Evolutionary conservation across 2,329 filamentous ascomycete species (phyloP), one percentile per base, ranked within the genome.

Genomic region (Xylariaceae sp.): DNA sequence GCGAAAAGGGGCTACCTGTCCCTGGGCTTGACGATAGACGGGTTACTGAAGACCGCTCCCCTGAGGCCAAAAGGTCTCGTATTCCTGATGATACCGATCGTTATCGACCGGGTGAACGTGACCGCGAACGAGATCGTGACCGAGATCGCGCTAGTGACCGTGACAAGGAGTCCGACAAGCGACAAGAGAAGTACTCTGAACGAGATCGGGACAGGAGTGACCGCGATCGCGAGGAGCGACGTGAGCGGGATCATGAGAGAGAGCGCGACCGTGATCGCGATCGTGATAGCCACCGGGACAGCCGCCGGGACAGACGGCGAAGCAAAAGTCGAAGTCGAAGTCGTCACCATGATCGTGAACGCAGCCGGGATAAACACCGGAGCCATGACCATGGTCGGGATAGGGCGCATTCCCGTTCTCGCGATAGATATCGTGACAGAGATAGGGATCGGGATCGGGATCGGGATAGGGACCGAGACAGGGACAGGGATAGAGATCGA

Each of bases 21-120:
- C 82, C 82, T 0, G 80, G 82, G n/a, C 74, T 83, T n/a, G 80
- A 83, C 56, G 82, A 83, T 64, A 78, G 76, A 63, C 75, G 74
- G 62, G 76, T 73, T 54, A 69, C 72, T 4, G 77, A 75, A 15
- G 79, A 80, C 23, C 72, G 74, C 15, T 78, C 76, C 6, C 76
- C 76, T 0, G 77, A 79, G 34, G 59, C 73, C 11, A 78, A 75
- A 72, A 65, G 69, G 45, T 53, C 66, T 53, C 72, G 73, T 30
- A 73, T 72, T 5, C 66, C 70, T 0, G 74, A 77, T 9, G 74
- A 79, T 56, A 75, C 78, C 56, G 80, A 82, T 66, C 75, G 78
- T 18, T 81, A 81, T 62, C 75, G 76, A 54, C 78, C 78, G 23
- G 71, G 70, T 58, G 78, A 75, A 35, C 76, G 79, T 49, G 73